A percentile compares a stretch with the other conserved stretches of the same genome.
phyloP scores from a whole-genome alignment of 2,329 filamentous ascomycete genomes.

The Trichoderma simmonsii region DNA sequence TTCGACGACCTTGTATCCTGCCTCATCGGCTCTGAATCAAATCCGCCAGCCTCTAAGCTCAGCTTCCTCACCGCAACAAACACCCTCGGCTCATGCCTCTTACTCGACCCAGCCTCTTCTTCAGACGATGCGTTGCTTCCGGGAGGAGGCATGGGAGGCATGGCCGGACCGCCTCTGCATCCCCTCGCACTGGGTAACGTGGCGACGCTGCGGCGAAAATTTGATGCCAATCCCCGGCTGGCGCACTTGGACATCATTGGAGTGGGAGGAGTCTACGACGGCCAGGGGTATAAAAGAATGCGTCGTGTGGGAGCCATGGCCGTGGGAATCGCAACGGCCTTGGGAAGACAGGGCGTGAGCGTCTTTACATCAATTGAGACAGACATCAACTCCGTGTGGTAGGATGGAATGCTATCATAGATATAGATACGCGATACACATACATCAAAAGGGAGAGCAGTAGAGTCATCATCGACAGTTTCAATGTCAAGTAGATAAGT shows the following conservation, averaged over 20 bases:
- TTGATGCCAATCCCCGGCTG: conserved; percentile 50
- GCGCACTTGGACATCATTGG: conserved; percentile 63
- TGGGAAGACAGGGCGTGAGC: conserved; percentile 59
- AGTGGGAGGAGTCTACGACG: conserved; percentile 68
- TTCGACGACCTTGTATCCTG: conserved; percentile 56
- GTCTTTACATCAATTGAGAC: conserved; percentile 60
- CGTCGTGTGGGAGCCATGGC: conserved; percentile 60
- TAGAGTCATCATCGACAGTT: not conserved
- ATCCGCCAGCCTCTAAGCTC: conserved; percentile 34
- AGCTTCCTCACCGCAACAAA: conserved; percentile 74
- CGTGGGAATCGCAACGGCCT: conserved; percentile 66
- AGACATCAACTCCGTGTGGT: conserved; percentile 26
- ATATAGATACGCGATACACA: not conserved
- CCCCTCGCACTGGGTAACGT: conserved; percentile 74
- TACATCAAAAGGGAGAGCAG: not conserved
- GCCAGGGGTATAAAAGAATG: conserved; percentile 63
- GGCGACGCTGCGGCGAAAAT: conserved; percentile 56
- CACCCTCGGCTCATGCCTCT: conserved; percentile 64
- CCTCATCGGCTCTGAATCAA: conserved; percentile 32
- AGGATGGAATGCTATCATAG: not conserved
- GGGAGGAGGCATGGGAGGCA: conserved; percentile 61
- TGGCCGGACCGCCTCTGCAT: conserved; percentile 70
- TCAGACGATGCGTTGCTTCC: conserved; percentile 39
- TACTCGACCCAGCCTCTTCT: conserved; percentile 59
- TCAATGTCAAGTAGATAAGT: not conserved